phyloP scores from a whole-genome alignment of 805 yeast species.

The Maudiozyma barnettii region DNA sequence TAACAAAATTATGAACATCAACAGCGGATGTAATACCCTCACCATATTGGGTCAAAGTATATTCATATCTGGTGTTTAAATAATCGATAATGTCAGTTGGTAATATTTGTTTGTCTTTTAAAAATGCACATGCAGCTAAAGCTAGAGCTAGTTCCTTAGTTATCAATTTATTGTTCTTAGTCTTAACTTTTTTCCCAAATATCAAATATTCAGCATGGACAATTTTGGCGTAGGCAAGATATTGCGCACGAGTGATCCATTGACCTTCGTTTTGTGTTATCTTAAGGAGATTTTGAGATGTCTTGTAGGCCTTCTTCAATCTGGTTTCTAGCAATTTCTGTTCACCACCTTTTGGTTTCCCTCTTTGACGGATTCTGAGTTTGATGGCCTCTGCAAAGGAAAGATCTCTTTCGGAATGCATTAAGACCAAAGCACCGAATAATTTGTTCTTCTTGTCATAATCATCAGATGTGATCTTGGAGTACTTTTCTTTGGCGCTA shows the following conservation, averaged over 20 bases:
- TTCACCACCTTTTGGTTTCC: conserved; percentile 25
- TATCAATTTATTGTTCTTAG: conserved; percentile 16
- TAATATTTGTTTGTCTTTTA: conserved; percentile 12
- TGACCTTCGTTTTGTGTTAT: conserved; percentile 35
- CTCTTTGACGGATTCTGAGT: conserved; percentile 24
- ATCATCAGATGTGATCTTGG: conserved; percentile 38
- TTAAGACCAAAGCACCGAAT: conserved; percentile 50
- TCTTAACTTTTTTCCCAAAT: conserved; percentile 20
- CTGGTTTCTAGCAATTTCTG: conserved; percentile 50
- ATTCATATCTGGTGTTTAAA: conserved; percentile 21
- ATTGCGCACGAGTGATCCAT: conserved; percentile 29
- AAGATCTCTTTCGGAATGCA: conserved; percentile 66
- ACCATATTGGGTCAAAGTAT: conserved; percentile 22
- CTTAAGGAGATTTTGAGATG: conserved; percentile 35
- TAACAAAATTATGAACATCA: conserved; percentile 19
- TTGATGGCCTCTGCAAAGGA: conserved; percentile 24
- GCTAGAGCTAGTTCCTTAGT: conserved; percentile 17
- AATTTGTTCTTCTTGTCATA: conserved; percentile 40
- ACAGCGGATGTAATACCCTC: conserved; percentile 15
- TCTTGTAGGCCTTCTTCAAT: conserved; percentile 51
- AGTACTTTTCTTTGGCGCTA: conserved; percentile 36
- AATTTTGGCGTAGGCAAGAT: conserved; percentile 38
- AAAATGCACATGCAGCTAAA: conserved; percentile 18
- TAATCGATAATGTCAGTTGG: conserved; percentile 13
- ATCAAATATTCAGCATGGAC: conserved; percentile 36